phyloP scores from a whole-genome alignment of 2,329 filamentous ascomycete genomes.

The Penicillium sp. region DNA sequence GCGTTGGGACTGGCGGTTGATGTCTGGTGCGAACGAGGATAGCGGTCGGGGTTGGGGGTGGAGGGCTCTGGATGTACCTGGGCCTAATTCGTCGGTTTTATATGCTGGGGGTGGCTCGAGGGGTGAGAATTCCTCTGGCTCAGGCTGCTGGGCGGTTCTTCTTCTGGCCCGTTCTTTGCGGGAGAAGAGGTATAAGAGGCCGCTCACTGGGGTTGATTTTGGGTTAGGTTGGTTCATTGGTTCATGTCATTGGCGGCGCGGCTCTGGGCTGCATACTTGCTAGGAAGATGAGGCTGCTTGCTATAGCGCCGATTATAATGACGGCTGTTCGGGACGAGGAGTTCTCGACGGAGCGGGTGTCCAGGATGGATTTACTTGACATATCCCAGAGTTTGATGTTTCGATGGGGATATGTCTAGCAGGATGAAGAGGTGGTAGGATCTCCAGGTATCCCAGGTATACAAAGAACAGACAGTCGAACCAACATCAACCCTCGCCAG shows the following conservation, averaged over 20 bases:
- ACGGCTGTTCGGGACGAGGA: constrained; percentile 1
- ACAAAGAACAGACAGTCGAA: background rate
- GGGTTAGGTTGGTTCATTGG: background rate
- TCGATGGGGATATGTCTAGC: background rate
- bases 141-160: constrained; percentile 14
- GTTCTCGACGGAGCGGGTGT: background rate
- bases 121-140: constrained; percentile 3
- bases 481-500: background rate
- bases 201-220: constrained; percentile 17
- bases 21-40: constrained; percentile 26
- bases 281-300: constrained; percentile 6
- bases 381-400: background rate
- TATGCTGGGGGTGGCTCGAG: constrained; percentile 20
- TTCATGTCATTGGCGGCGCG: constrained; percentile 10
- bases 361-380: background rate
- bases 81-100: constrained; percentile 12
- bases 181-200: constrained; percentile 22
- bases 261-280: constrained; percentile 9
- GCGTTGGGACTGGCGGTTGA: constrained; percentile 16
- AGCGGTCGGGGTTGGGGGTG: constrained; percentile 23
- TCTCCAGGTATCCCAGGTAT: background rate
- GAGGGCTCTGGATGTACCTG: constrained; percentile 10
- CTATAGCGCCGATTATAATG: constrained; percentile 8
- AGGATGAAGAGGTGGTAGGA: background rate
- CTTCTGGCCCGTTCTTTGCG: constrained; percentile 25